Conservation (phyloP, 2,329 filamentous ascomycete genomes). For the Trichoderma cornu-damae region DNA sequence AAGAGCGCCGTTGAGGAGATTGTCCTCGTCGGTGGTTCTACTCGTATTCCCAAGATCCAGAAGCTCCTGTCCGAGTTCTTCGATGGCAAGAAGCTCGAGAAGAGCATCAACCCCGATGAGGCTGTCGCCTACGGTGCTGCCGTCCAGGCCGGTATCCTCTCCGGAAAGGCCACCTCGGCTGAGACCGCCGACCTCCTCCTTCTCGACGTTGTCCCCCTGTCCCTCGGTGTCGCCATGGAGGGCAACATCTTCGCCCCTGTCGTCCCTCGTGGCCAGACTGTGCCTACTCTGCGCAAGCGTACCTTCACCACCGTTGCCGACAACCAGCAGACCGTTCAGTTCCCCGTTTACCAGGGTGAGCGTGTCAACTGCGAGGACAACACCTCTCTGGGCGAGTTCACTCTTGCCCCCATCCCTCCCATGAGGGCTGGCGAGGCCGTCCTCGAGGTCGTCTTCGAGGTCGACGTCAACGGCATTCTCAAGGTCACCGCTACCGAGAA, state of each 20-base stretch:
- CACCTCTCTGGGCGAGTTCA: conserved; percentile 96
- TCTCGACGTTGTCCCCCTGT: conserved; percentile 92
- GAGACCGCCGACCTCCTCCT: conserved; percentile 93
- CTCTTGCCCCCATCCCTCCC: conserved; percentile 79
- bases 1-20: conserved; percentile 97
- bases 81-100: conserved; percentile 99
- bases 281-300: conserved; percentile 74
- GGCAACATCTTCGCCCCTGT: conserved; percentile 98
- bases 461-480: conserved; percentile 99
- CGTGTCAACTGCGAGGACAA: conserved; percentile 98
- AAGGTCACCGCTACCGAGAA: conserved; percentile 99
- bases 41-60: conserved; percentile 98
- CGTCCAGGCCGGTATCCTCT: conserved; percentile 97
- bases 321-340: conserved; percentile 64
- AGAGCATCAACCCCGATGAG: conserved; percentile 99
- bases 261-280: conserved; percentile 71
- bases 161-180: conserved; percentile 92
- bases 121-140: conserved; percentile 98
- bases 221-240: conserved; percentile 98
- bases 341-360: conserved; percentile 94
- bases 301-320: conserved; percentile 85
- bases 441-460: conserved; percentile 97
- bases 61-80: conserved; percentile 99
- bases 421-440: conserved; percentile 93
- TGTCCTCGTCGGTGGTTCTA: conserved; percentile 96